Conservation (phyloP, 139 green algal species). For the Eudorina sp. region DNA sequence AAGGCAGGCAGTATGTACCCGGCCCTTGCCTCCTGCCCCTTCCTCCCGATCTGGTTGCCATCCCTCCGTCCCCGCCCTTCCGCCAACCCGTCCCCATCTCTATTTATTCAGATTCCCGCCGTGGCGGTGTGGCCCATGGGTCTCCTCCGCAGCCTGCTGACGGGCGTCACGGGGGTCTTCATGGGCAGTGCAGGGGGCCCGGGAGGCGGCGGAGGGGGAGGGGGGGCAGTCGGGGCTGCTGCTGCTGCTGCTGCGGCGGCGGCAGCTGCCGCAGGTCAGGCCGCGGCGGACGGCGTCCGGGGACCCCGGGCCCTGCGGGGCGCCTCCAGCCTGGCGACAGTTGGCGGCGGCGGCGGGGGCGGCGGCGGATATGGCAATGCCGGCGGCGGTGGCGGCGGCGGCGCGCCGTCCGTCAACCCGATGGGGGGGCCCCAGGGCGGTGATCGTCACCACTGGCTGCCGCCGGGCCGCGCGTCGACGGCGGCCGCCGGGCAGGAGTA, state of each 20-base stretch:
- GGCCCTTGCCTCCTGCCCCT: too few species aligned
- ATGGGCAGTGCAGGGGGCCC: not conserved
- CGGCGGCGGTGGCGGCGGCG: not conserved
- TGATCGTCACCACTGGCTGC: not conserved
- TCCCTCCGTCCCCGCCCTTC: too few species aligned
- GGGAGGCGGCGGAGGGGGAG: not conserved
- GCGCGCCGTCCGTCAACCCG: conserved; percentile 24
- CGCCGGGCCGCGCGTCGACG: not conserved
- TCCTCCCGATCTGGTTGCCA: too few species aligned
- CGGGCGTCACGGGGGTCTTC: conserved; percentile 34
- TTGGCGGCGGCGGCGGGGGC: not conserved
- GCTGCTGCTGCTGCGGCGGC: not conserved
- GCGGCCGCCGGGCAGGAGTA: not conserved
- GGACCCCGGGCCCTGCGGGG: not conserved
- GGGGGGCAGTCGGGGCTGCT: not conserved
- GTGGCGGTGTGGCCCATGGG: not conserved
- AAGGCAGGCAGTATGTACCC: too few species aligned
- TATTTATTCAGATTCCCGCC: not conserved
- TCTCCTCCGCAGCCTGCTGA: conserved; percentile 23
- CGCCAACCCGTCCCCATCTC: too few species aligned
- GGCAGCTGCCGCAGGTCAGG: not conserved
- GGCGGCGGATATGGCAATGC: too few species aligned
- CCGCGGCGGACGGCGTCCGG: not conserved
- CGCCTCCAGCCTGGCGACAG: not conserved
- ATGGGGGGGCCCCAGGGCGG: not conserved